Evolutionary conservation across 2,329 filamentous ascomycete species (phyloP).

Genomic region (Aspergillus texensis): DNA sequence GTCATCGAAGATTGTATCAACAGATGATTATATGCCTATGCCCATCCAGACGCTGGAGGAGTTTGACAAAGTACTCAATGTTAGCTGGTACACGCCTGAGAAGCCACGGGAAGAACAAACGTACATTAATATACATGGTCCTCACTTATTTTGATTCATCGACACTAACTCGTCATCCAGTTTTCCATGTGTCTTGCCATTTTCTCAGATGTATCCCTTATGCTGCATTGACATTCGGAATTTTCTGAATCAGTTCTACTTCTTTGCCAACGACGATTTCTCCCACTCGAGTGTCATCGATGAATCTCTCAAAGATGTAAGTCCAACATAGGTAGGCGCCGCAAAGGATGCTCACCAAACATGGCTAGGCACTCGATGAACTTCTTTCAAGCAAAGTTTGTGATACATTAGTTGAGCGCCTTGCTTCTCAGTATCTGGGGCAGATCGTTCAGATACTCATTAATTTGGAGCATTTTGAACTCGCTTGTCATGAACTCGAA

Average conservation of each 20-base stretch:
- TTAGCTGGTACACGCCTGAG: constrained; percentile 93
- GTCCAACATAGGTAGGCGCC: constrained; percentile 3
- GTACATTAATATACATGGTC: constrained; percentile 55
- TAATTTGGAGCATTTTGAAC: constrained; percentile 96
- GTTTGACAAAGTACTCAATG: constrained; percentile 92
- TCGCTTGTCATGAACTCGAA: constrained; percentile 87
- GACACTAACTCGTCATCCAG: constrained; percentile 45
- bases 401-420: constrained; percentile 80
- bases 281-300: constrained; percentile 88
- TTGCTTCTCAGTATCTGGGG: constrained; percentile 90
- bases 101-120: constrained; percentile 70
- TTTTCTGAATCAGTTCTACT: constrained; percentile 97
- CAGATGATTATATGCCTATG: constrained; percentile 99
- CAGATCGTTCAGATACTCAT: constrained; percentile 99
- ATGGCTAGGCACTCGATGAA: constrained; percentile 77
- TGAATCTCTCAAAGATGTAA: constrained; percentile 78
- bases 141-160: not conserved
- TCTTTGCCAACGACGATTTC: constrained; percentile 96
- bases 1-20: constrained; percentile 64
- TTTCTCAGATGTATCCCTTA: constrained; percentile 98
- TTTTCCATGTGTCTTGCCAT: constrained; percentile 93
- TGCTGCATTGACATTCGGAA: constrained; percentile 98
- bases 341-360: constrained; percentile 17
- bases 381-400: constrained; percentile 93
- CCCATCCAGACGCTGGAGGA: constrained; percentile 87